Base-by-base conservation (phyloP, 768 basidiomycete species). In the Coprinellus micaceus region DNA sequence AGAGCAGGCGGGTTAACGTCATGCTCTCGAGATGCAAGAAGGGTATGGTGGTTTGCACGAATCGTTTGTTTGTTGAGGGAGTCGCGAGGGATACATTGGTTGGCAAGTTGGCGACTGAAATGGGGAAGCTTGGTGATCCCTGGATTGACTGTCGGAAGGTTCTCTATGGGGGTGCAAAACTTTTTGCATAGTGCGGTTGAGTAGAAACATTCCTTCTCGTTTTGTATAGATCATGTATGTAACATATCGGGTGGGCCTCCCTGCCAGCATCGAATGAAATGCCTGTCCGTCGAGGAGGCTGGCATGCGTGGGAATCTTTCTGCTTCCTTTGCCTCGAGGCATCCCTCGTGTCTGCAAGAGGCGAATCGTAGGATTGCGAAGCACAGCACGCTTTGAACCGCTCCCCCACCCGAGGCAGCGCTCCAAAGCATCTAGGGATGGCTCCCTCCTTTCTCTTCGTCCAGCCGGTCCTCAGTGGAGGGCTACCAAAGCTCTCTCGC, bases 1-100 rank as follows among this genome's bases (percentile, higher is more conserved):
- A 84, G 53, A 21, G 64, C 26, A 74, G 84, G n/a, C 78, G 89
- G 5, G 77, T 82, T 29, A 90, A 90, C 70, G 89, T 90, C 52
- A 88, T 90, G 87, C 76, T 90, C 22, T 83, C 82, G 3, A 75
- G 88, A 24, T 87, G 84, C 73, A 83, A 85, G 67, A 77, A 69
- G 52, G 81, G 79, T n/a, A 85, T 90, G 85, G 71, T 79, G 43
- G 83, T 90, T 54, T 79, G 79, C 60, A 76, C 83, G 9, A 84
- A 70, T 62, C 75, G 76, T 41, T 61, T 60, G 17, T 89, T 89
- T 58, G 68, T 89, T 9, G 64, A 73, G 22, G 72, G 71, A 2
- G 57, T 57, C 29, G 75, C 71, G 33, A 56, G 61, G 1, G 36
- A 63, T 2, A 64, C 73, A 0, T 66, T 77, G 11, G 66, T 77